phyloP scores from a whole-genome alignment of 805 yeast genomes.

The Barnettozyma sucrosica region DNA sequence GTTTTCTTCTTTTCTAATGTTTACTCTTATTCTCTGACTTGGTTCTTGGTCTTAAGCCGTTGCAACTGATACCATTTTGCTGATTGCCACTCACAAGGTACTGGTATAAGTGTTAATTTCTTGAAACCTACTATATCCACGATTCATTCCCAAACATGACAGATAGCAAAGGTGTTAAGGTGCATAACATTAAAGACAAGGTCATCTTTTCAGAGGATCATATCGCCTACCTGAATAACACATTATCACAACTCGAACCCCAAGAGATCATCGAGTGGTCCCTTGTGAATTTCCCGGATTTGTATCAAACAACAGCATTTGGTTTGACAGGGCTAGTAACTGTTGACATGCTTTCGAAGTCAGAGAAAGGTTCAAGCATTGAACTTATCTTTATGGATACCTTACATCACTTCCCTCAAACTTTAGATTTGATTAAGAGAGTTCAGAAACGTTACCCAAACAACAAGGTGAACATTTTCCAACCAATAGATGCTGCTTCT shows the following conservation, averaged over 20 bases:
- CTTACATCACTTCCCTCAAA: conserved; percentile 91
- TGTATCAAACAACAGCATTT: conserved; percentile 91
- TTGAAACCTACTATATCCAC: not conserved
- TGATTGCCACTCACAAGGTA: not conserved
- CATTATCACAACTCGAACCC: conserved; percentile 50
- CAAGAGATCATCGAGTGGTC: conserved; percentile 81
- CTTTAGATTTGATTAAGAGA: conserved; percentile 61
- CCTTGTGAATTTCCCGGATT: conserved; percentile 68
- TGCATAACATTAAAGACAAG: conserved; percentile 26
- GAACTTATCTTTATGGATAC: conserved; percentile 88
- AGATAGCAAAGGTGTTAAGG: conserved; percentile 1
- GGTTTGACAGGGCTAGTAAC: conserved; percentile 91
- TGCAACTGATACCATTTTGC: not conserved
- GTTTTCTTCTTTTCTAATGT: not conserved
- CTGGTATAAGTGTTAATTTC: not conserved
- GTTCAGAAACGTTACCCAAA: conserved; percentile 52
- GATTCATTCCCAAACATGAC: not conserved
- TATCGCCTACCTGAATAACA: conserved; percentile 58
- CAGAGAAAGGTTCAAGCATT: conserved; percentile 39
- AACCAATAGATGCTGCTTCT: conserved; percentile 51
- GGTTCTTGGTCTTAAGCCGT: not conserved
- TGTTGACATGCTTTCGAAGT: conserved; percentile 68
- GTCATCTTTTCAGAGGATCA: conserved; percentile 44
- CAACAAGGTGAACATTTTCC: conserved; percentile 54
- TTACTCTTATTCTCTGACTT: not conserved